Base-by-base conservation (phyloP, 805 yeast genomes). In the Pichia nakasei region DNA sequence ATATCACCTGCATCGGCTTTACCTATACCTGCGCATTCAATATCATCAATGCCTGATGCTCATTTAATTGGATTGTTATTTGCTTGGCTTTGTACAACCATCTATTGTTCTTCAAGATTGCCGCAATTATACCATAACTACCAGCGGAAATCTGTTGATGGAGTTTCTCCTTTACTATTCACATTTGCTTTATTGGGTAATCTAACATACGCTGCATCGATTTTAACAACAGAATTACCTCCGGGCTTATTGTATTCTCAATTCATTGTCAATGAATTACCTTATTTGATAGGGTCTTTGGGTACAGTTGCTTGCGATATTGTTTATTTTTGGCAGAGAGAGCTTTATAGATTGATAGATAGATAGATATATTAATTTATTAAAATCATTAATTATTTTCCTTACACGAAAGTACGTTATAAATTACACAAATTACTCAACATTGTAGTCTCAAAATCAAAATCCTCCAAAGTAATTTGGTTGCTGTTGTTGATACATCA, bases 51-150 rank as follows among this genome's bases (percentile, higher is more conserved):
- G 13, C 15, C 15, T 4, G 13, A 29, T 15, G 7, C 32, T 29
- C 32, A 29, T 29, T 13, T 13, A 13, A 24, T 21, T 18, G 47
- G 47, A 6, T 5, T 35, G 6, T 18, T 39, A 0, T 37, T 84
- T 35, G 88, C 97, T 0, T 89, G 96, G 94, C 52, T 72, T 2
- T 86, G 95, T 49, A 85, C 95, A 0, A 52, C 63, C 5, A 77
- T 85, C 43, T 89, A 91, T 57, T 72, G 87, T 37, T 67, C 78
- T 11, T 84, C 96, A 3, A 71, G 97, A 48, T 60, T 87, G 38
- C 97, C 97, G 1, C 97, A 89, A 58, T 66, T 89, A 41, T 65
- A 73, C 57, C 87, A 84, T 59, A 89, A 89, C 63, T 81, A 76
- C 58, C 53, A 66, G 42, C 69, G 96, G 34, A 84, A 85, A 58